Evolutionary conservation across 2,329 filamentous ascomycete species (phyloP).

Genomic region (Colletotrichum tamarilloi): DNA sequence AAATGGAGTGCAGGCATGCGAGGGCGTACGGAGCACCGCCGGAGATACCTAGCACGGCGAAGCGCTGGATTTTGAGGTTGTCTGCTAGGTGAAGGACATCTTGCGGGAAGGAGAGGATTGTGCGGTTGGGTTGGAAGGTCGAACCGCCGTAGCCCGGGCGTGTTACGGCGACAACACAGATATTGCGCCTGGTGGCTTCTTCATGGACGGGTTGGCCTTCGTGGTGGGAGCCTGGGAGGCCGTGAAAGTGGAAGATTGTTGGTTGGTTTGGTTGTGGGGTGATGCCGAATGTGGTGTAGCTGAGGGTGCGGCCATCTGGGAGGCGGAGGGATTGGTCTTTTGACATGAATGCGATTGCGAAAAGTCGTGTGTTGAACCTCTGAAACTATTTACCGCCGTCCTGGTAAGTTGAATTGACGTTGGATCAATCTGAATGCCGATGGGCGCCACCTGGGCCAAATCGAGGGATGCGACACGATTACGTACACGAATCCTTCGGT

Average conservation of each 20-base stretch:
- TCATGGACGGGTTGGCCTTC: slow-evolving; percentile 45
- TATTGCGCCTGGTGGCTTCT: slow-evolving; percentile 39
- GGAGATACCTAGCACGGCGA: slow-evolving; percentile 48
- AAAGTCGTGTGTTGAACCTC: neutral
- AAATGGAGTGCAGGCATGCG: slow-evolving; percentile 46
- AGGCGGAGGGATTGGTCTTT: slow-evolving; percentile 39
- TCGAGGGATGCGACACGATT: neutral
- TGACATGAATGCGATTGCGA: neutral
- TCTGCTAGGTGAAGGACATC: slow-evolving; percentile 47
- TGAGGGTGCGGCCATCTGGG: slow-evolving; percentile 51
- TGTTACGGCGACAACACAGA: slow-evolving; percentile 51
- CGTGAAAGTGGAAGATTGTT: slow-evolving; percentile 54
- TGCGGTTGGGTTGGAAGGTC: slow-evolving; percentile 45
- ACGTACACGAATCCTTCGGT: neutral
- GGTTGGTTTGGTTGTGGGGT: slow-evolving; percentile 38
- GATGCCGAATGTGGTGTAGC: slow-evolving; percentile 52
- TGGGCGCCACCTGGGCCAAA: neutral
- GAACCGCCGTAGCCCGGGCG: slow-evolving; percentile 56
- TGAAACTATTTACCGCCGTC: neutral
- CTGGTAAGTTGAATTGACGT: neutral
- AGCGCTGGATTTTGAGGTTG: slow-evolving; percentile 40
- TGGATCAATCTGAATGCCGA: neutral
- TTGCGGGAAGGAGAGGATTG: slow-evolving; percentile 46
- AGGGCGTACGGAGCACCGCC: slow-evolving; percentile 51
- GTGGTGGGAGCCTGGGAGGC: slow-evolving; percentile 53